Base-by-base conservation (phyloP, 2,329 filamentous ascomycete species). In the Pseudogymnoascus sp. region DNA sequence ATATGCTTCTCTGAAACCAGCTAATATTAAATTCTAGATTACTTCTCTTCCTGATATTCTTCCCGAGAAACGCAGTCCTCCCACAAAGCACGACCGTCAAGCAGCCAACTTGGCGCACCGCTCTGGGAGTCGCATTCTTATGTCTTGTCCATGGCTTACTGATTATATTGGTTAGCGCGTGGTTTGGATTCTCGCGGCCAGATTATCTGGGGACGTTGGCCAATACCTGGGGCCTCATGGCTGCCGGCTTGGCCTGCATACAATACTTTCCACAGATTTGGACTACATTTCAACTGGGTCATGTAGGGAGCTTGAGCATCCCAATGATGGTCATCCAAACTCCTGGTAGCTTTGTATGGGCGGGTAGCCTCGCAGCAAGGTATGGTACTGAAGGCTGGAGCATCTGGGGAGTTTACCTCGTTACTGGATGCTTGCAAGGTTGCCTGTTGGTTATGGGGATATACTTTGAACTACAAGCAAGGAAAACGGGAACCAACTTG, bases 311-410 rank as follows among this genome's bases (percentile, higher is more conserved):
- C 71, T 76, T 99, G 67, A 96, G 90, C 69, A 94, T 99, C 60
- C 87, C 90, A 3, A 97, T 96, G 88, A 97, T 99, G 92, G 88
- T 89, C 71, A 96, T 99, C 33, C 94, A 99, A 73, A 96, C 92
- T 0, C 94, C 94, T 0, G 94, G 94, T 0, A 91, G 90, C 61
- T 86, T 96, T 66, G 76, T 99, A 5, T 97, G 95, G 75, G 91
- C 92, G 0, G 86, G 81, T 10, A 96, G 91, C 71, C 75, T 99
- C 41, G 90, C 86, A 57, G 83, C 82, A 6, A 82, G 94, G 48
- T 79, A 96, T 18, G 94, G 94, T 0, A 79, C 79, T 68, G 84
- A 81, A 33, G 92, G 92, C 0, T 99, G 94, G 94, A 96, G 92
- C 73, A 90, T 91, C 0, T 99, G 94, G 94, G 85, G 90, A 8